Conservation (phyloP, 2,329 filamentous ascomycete species). For the Fusarium sp. region DNA sequence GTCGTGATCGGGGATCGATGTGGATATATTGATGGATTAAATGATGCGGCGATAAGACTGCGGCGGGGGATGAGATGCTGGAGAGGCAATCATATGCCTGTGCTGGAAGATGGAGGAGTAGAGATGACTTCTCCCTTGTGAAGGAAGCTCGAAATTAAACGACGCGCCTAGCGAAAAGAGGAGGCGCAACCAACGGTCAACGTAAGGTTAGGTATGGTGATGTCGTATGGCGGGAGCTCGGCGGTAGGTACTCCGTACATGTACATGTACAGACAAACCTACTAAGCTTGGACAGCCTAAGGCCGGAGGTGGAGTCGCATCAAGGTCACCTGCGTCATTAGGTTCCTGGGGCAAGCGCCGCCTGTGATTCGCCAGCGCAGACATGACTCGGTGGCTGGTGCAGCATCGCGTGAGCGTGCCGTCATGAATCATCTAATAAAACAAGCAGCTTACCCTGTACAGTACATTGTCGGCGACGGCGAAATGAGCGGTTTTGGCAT, state of each 20-base stretch:
- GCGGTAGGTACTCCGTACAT: slow-evolving; percentile 15
- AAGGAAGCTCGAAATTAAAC: slow-evolving; percentile 24
- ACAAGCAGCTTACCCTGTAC: background rate
- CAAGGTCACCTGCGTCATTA: slow-evolving; percentile 48
- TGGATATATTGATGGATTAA: slow-evolving; percentile 28
- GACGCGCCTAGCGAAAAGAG: slow-evolving; percentile 26
- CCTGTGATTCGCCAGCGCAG: slow-evolving; percentile 34
- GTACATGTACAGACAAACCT: background rate
- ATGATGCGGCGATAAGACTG: slow-evolving; percentile 33
- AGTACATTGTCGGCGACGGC: background rate
- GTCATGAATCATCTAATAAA: slow-evolving; percentile 39
- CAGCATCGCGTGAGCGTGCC: slow-evolving; percentile 23
- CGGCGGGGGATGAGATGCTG: slow-evolving; percentile 23
- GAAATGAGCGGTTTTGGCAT: too few species aligned
- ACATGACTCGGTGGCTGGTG: slow-evolving; percentile 26
- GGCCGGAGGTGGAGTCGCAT: slow-evolving; percentile 14
- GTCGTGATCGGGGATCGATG: slow-evolving; percentile 26
- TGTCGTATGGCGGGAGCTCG: slow-evolving; percentile 42
- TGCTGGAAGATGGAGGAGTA: slow-evolving; percentile 15
- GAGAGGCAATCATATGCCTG: slow-evolving; percentile 35
- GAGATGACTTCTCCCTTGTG: background rate
- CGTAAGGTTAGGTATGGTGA: slow-evolving; percentile 30
- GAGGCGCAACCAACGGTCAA: slow-evolving; percentile 29
- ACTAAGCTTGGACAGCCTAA: slow-evolving; percentile 21
- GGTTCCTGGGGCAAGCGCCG: slow-evolving; percentile 7